A percentile compares a stretch with the other conserved stretches of the same genome.
phyloP scores from a whole-genome alignment of 371 early-diverging fungal genomes.

The Parasitella parasitica region DNA sequence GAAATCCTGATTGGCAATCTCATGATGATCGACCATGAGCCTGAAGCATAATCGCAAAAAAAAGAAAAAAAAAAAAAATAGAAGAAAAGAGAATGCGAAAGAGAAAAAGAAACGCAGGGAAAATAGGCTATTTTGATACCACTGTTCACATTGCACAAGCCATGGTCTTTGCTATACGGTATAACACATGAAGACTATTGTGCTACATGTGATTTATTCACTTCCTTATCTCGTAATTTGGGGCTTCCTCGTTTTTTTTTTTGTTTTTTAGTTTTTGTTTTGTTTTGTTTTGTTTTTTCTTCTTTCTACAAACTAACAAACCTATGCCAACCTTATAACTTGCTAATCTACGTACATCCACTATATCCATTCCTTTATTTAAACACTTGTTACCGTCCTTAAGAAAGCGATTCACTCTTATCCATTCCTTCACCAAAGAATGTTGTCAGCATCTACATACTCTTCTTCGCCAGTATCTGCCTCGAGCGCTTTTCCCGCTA shows the following conservation, averaged over 20 bases:
- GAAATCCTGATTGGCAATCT: background rate
- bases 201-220: background rate
- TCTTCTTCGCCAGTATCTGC: slow-evolving; percentile 20
- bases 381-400: background rate
- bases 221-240: background rate
- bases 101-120: background rate
- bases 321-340: slow-evolving; percentile 5
- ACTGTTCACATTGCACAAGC: background rate
- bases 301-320: background rate
- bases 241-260: background rate
- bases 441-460: slow-evolving; percentile 30
- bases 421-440: slow-evolving; percentile 6
- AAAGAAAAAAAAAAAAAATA: background rate
- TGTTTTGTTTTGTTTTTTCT: background rate
- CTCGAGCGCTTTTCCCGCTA: slow-evolving; percentile 16
- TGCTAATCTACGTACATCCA: background rate
- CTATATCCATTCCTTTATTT: background rate
- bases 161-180: too few species aligned
- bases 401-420: background rate
- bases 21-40: background rate
- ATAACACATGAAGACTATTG: background rate
- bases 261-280: background rate
- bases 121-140: background rate
- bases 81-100: background rate
- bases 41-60: background rate